Conservation (phyloP, 306 rosid species). For the Oemleria cerasiformis region DNA sequence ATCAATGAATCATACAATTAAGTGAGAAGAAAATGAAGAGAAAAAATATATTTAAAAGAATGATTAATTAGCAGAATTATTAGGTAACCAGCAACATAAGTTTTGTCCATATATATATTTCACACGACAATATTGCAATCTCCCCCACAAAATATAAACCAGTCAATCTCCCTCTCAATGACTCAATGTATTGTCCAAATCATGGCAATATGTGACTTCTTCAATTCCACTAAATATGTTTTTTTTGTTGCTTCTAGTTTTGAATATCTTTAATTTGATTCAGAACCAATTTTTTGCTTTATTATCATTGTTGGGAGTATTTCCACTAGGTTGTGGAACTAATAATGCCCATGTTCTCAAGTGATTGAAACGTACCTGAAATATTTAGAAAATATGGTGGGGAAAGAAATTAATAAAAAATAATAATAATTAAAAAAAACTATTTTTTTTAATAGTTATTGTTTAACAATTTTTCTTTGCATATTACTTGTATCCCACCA, state of each 20-base stretch:
- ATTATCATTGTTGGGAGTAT: not conserved
- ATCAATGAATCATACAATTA: too few species aligned
- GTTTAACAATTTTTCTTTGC: too few species aligned
- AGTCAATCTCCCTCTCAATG: not conserved
- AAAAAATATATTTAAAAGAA: not conserved
- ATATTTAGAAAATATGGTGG: too few species aligned
- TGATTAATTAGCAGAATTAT: not conserved
- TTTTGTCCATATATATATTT: not conserved
- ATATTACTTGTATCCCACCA: too few species aligned
- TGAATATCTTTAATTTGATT: not conserved
- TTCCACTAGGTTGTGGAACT: not conserved
- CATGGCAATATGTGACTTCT: not conserved
- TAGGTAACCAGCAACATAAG: not conserved
- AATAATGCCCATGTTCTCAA: too few species aligned
- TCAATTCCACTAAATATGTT: not conserved
- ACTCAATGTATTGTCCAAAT: slow-evolving; percentile 1
- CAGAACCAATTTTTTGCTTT: not conserved
- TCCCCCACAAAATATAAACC: not conserved
- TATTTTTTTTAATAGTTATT: too few species aligned
- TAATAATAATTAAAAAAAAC: too few species aligned
- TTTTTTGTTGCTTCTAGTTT: not conserved
- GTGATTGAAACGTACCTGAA: too few species aligned
- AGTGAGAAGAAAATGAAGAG: not conserved
- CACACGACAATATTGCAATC: not conserved
- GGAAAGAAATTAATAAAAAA: too few species aligned